Percentiles rank a stretch among this genome's conserved stretches.
Evolutionary conservation across 352 stramenopile genomes (phyloP).

Genomic region (Globisporangium polare): DNA sequence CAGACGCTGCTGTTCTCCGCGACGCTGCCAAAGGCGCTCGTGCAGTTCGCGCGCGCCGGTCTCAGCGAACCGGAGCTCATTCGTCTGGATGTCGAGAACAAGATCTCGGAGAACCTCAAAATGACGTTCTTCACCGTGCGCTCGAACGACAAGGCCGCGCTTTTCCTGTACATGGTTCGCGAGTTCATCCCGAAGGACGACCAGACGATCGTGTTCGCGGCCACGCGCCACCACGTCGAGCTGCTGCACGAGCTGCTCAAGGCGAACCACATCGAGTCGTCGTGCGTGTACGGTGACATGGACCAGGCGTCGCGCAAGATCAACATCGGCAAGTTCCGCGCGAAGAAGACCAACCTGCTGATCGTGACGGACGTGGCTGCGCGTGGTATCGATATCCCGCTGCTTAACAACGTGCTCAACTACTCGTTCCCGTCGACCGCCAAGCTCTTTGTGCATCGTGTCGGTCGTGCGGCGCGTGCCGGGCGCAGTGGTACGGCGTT

Average conservation of each 20-base stretch:
- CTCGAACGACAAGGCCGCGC: slow-evolving; percentile 93
- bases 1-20: slow-evolving; percentile 95
- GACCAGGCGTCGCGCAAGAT: slow-evolving; percentile 90
- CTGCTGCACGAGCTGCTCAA: slow-evolving; percentile 94
- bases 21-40: slow-evolving; percentile 96
- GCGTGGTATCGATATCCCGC: slow-evolving; percentile 93
- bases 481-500: slow-evolving; percentile 94
- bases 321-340: slow-evolving; percentile 88
- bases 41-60: slow-evolving; percentile 98
- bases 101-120: slow-evolving; percentile 97
- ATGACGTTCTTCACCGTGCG: slow-evolving; percentile 97
- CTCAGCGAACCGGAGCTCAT: slow-evolving; percentile 97
- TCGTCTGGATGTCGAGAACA: slow-evolving; percentile 97
- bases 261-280: slow-evolving; percentile 82
- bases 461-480: slow-evolving; percentile 94
- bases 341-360: slow-evolving; percentile 88
- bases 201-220: slow-evolving; percentile 98
- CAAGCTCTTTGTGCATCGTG: slow-evolving; percentile 96
- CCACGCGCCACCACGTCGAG: slow-evolving; percentile 98
- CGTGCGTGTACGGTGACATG: slow-evolving; percentile 93
- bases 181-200: slow-evolving; percentile 92
- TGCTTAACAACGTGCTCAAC: slow-evolving; percentile 97
- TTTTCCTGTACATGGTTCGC: slow-evolving; percentile 95
- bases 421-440: slow-evolving; percentile 93
- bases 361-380: slow-evolving; percentile 95